A percentile compares a stretch with the other conserved stretches of the same genome.
Evolutionary conservation across 106 monocot species (phyloP).

Genomic region (Ottelia alismoides): DNA sequence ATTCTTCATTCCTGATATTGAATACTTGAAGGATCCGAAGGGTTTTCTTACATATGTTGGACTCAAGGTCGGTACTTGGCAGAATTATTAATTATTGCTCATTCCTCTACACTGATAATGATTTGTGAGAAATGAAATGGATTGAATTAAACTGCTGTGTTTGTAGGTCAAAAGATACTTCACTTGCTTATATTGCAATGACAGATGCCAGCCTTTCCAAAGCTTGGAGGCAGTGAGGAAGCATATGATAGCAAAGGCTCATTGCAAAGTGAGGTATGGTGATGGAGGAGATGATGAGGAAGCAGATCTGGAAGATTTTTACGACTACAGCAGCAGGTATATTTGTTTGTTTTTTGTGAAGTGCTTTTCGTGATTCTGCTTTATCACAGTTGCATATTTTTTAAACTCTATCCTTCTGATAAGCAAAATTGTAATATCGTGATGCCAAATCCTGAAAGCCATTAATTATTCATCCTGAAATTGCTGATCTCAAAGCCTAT

Average conservation of each 20-base stretch:
- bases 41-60: slow-evolving; percentile 85
- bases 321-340: slow-evolving; percentile 96
- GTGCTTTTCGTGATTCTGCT: no score
- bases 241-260: slow-evolving; percentile 94
- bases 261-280: slow-evolving; percentile 86
- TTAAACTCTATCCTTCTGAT: no score
- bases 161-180: slow-evolving; percentile 79
- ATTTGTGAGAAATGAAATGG: no score
- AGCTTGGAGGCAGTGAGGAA: slow-evolving; percentile 97
- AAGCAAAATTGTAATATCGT: no score
- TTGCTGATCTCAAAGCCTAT: no score
- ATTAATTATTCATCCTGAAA: no score
- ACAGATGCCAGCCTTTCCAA: slow-evolving; percentile 84
- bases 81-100: no score
- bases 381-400: no score
- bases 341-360: no score
- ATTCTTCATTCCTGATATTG: slow-evolving; percentile 91
- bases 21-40: slow-evolving; percentile 81
- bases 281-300: slow-evolving; percentile 96
- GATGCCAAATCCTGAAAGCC: no score
- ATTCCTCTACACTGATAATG: no score
- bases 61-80: slow-evolving; percentile 66
- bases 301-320: slow-evolving; percentile 93
- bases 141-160: no score
- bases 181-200: slow-evolving; percentile 87